Conservation (phyloP, 2,329 filamentous ascomycete genomes). For the Raffaelea ambrosiae region DNA sequence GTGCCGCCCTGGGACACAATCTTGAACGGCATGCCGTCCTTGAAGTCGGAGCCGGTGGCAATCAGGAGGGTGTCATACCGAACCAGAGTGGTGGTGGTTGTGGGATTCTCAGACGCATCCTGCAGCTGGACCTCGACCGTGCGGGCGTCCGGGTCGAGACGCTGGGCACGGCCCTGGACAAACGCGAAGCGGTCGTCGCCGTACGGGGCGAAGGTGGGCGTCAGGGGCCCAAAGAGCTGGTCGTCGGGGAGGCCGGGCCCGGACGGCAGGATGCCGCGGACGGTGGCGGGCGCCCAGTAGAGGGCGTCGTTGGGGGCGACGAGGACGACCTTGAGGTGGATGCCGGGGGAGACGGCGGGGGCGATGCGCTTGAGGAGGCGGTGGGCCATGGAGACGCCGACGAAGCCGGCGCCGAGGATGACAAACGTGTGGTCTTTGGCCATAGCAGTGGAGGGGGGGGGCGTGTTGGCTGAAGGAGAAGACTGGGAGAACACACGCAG, state of each 20-base stretch:
- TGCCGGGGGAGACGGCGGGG: slow-evolving; percentile 27
- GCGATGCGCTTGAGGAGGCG: slow-evolving; percentile 39
- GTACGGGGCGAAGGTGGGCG: slow-evolving; percentile 39
- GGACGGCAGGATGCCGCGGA: slow-evolving; percentile 18
- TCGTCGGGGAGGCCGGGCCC: slow-evolving; percentile 10
- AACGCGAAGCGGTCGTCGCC: slow-evolving; percentile 38
- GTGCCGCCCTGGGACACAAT: slow-evolving; percentile 26
- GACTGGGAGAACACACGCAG: neutral
- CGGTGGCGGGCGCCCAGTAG: slow-evolving; percentile 16
- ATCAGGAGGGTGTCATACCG: slow-evolving; percentile 45
- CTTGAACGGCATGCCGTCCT: slow-evolving; percentile 41
- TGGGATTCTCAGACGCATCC: too few relatives aligned
- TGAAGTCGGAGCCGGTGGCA: slow-evolving; percentile 41
- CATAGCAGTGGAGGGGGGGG: neutral
- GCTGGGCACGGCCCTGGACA: slow-evolving; percentile 37
- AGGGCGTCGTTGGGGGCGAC: slow-evolving; percentile 18
- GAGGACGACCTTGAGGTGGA: slow-evolving; percentile 23
- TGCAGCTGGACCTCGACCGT: slow-evolving; percentile 28
- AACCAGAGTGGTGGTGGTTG: slow-evolving; percentile 19
- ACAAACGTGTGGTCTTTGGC: slow-evolving; percentile 28
- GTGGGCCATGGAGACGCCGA: slow-evolving; percentile 39
- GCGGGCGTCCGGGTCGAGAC: slow-evolving; percentile 31
- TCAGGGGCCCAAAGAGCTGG: slow-evolving; percentile 36
- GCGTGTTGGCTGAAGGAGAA: neutral
- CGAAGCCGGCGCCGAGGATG: slow-evolving; percentile 39